A percentile compares a stretch with the other conserved stretches of the same genome.
Conservation (phyloP, 805 yeast genomes). For the Monosporozyma unispora region DNA sequence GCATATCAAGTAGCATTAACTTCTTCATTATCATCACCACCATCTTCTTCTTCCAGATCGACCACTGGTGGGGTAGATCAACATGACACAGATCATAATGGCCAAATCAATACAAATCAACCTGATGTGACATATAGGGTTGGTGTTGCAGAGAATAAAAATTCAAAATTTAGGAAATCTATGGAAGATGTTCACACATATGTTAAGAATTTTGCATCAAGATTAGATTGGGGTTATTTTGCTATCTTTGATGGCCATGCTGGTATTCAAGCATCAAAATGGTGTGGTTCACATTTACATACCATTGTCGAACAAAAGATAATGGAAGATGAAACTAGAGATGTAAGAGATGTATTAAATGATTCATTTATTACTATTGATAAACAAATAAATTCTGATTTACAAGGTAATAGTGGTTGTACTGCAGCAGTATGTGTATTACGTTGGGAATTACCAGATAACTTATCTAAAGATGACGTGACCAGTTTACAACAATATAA, state of each 20-base stretch:
- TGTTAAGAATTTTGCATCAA: conserved; percentile 85
- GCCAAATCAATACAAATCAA: not conserved
- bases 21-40: not conserved
- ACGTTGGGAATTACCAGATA: conserved; percentile 61
- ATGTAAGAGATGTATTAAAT: conserved; percentile 58
- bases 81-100: not conserved
- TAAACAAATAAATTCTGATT: conserved; percentile 46
- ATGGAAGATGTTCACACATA: conserved; percentile 97
- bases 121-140: conserved; percentile 60
- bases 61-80: not conserved
- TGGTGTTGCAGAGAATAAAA: conserved; percentile 88
- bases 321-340: conserved; percentile 37
- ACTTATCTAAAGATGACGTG: conserved; percentile 12
- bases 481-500: conserved; percentile 37
- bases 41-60: not conserved
- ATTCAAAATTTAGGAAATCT: conserved; percentile 66
- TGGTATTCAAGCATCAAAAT: conserved; percentile 83
- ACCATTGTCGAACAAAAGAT: conserved; percentile 53
- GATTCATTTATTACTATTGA: conserved; percentile 73
- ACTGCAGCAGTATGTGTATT: conserved; percentile 92
- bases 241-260: conserved; percentile 98
- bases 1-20: not conserved
- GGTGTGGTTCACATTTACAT: conserved; percentile 88
- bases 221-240: conserved; percentile 89
- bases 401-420: conserved; percentile 74